Conservation (phyloP, 306 rosid genomes). For the Senna tora region DNA sequence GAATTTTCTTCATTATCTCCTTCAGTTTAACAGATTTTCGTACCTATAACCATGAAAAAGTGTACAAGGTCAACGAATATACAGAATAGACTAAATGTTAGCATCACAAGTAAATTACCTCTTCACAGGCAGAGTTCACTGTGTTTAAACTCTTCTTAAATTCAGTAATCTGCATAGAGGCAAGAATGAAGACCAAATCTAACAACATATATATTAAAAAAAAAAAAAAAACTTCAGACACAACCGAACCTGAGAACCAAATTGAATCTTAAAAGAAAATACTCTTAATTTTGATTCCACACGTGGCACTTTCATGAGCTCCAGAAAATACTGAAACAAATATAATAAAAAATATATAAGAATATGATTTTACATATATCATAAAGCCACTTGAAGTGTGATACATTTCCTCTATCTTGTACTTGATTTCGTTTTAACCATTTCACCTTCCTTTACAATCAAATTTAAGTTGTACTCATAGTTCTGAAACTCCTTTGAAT, state of each 20-base stretch:
- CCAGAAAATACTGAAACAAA: constrained; percentile 80
- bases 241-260: constrained; percentile 75
- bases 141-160: constrained; percentile 76
- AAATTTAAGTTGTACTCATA: not conserved
- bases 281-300: constrained; percentile 95
- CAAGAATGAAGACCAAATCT: constrained; percentile 36
- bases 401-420: not conserved
- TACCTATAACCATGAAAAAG: constrained; percentile 56
- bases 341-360: constrained; percentile 32
- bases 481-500: constrained; percentile 26
- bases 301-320: constrained; percentile 94
- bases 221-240: constrained; percentile 31
- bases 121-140: constrained; percentile 80
- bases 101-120: constrained; percentile 59
- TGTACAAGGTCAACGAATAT: constrained; percentile 34
- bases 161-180: constrained; percentile 68
- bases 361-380: not conserved
- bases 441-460: not conserved
- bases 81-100: constrained; percentile 17
- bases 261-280: constrained; percentile 93
- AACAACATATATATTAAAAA: not conserved
- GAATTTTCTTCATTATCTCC: constrained; percentile 90
- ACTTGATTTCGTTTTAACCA: not conserved
- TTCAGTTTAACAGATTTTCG: constrained; percentile 76
- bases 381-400: not conserved